Conservation (phyloP, 1,139 yeast species). For the Candida tunisiensis region DNA sequence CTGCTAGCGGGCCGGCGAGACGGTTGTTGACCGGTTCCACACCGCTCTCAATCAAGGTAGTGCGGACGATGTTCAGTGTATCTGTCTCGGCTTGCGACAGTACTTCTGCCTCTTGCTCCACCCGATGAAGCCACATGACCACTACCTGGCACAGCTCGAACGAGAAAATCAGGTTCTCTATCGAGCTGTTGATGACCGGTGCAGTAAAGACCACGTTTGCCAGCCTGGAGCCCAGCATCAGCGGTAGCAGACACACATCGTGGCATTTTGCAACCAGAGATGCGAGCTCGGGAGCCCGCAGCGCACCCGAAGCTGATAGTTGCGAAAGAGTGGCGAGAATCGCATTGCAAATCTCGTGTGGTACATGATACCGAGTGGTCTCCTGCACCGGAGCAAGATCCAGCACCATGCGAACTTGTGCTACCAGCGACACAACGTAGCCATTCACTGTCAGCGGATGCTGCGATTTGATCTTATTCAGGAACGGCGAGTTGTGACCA, state of each 20-base stretch:
- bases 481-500: constrained; percentile 2
- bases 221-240: constrained; percentile 9
- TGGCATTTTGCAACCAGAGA: constrained; percentile 9
- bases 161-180: constrained; percentile 10
- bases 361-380: background rate
- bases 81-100: no score
- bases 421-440: constrained; percentile 7
- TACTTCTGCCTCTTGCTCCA: constrained; percentile 9
- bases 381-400: constrained; percentile 10
- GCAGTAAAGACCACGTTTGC: constrained; percentile 8
- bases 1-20: constrained; percentile 13
- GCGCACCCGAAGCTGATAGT: constrained; percentile 6
- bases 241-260: constrained; percentile 10
- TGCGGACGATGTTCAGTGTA: constrained; percentile 4
- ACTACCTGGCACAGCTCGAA: constrained; percentile 14
- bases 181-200: constrained; percentile 8
- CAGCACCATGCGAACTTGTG: constrained; percentile 10
- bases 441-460: constrained; percentile 11
- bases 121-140: constrained; percentile 17
- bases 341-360: constrained; percentile 12
- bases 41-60: constrained; percentile 4
- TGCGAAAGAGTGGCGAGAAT: constrained; percentile 6
- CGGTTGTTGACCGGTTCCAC: constrained; percentile 8
- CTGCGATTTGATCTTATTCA: constrained; percentile 6
- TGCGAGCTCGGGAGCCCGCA: constrained; percentile 8